Conservation (phyloP, 495 filamentous ascomycete species). For the Xylaria palmicola region DNA sequence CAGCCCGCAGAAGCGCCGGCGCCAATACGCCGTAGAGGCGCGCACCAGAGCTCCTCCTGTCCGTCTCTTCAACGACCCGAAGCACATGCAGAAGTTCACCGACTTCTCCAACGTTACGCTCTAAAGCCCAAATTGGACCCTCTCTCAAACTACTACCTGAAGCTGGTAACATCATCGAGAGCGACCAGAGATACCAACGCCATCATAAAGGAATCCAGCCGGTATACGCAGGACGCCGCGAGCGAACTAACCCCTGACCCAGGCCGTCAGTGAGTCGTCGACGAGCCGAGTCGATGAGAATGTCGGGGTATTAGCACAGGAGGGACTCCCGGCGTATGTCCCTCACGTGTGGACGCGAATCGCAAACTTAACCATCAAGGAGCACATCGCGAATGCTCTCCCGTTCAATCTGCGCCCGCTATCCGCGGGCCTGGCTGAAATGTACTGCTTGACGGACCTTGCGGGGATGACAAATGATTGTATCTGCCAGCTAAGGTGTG, state of each 20-base stretch:
- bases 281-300: slow-evolving; percentile 58
- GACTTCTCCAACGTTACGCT: slow-evolving; percentile 62
- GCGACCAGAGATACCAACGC: slow-evolving; percentile 72
- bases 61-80: slow-evolving; percentile 60
- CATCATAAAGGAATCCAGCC: slow-evolving; percentile 50
- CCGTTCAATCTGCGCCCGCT: slow-evolving; percentile 53
- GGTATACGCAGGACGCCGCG: slow-evolving; percentile 45
- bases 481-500: slow-evolving; percentile 74
- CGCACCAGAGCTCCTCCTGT: slow-evolving; percentile 65
- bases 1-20: slow-evolving; percentile 24
- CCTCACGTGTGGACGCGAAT: slow-evolving; percentile 59
- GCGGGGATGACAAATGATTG: slow-evolving; percentile 69
- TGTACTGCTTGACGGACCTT: slow-evolving; percentile 76
- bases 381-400: slow-evolving; percentile 56
- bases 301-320: slow-evolving; percentile 58
- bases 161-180: slow-evolving; percentile 64
- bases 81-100: slow-evolving; percentile 61
- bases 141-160: slow-evolving; percentile 68
- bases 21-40: slow-evolving; percentile 55
- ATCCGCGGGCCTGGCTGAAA: slow-evolving; percentile 71
- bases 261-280: slow-evolving; percentile 53
- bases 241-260: slow-evolving; percentile 29
- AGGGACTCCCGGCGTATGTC: slow-evolving; percentile 72
- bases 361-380: slow-evolving; percentile 56
- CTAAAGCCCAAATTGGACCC: slow-evolving; percentile 62